Conservation (phyloP, 225 moss, liverwort and hornwort species). For the Marchantia paleacea region DNA sequence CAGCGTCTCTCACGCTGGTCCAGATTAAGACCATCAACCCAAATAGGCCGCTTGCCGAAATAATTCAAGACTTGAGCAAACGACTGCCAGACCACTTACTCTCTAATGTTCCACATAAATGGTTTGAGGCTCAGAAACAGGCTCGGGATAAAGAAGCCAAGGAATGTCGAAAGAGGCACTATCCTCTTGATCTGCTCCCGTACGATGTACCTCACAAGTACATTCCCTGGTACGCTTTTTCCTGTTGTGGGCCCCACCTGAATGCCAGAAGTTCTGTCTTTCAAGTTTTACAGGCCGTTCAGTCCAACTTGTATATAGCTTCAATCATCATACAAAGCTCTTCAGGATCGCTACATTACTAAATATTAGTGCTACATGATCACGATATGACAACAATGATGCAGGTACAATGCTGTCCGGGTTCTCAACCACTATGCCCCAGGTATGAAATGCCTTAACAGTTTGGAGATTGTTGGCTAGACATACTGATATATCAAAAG, state of each 20-base stretch:
- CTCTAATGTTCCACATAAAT: slow-evolving; percentile 21
- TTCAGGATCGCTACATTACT: background rate
- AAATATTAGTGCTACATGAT: background rate
- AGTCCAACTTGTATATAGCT: background rate
- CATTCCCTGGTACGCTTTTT: slow-evolving; percentile 17
- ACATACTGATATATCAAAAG: background rate
- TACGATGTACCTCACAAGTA: slow-evolving; percentile 23
- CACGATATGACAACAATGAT: background rate
- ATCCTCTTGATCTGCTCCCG: slow-evolving; percentile 23
- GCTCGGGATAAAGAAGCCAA: slow-evolving; percentile 11
- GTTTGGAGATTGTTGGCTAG: background rate
- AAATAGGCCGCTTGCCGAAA: slow-evolving; percentile 12
- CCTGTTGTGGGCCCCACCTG: background rate
- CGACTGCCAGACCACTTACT: slow-evolving; percentile 15
- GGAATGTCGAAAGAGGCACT: slow-evolving; percentile 29
- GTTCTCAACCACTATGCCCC: slow-evolving; percentile 24
- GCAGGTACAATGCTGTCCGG: slow-evolving; percentile 26
- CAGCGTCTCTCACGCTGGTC: background rate
- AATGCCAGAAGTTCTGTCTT: background rate
- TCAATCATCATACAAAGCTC: background rate
- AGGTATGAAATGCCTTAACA: slow-evolving; percentile 3
- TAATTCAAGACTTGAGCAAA: slow-evolving; percentile 26
- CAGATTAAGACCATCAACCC: background rate
- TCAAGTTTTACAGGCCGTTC: background rate
- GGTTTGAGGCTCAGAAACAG: slow-evolving; percentile 23